Percentiles rank a stretch among this genome's conserved stretches.
These are phyloP conservation scores for Trichoderma sp. DNA, from an alignment of 2,329 filamentous ascomycete species.

Conservation along the genomic window DNA sequence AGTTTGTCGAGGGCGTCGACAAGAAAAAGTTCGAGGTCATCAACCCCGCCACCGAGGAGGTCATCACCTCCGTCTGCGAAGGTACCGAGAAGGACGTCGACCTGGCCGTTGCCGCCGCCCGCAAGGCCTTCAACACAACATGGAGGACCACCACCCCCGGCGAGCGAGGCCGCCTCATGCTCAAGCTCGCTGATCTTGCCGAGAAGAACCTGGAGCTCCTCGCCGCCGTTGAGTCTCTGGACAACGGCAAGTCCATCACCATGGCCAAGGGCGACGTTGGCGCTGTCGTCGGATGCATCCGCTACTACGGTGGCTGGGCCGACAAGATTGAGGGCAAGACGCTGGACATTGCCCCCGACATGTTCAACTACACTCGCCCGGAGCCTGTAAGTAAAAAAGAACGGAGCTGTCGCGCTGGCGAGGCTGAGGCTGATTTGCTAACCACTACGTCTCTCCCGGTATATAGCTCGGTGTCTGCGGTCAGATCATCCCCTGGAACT, in stretches of 20 bases:
- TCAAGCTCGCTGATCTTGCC: slow-evolving; percentile 77
- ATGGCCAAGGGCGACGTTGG: slow-evolving; percentile 76
- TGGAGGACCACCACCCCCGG: slow-evolving; percentile 72
- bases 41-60: slow-evolving; percentile 83
- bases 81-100: slow-evolving; percentile 85
- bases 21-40: slow-evolving; percentile 91
- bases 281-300: slow-evolving; percentile 68
- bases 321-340: slow-evolving; percentile 92
- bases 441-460: not conserved
- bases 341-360: slow-evolving; percentile 74
- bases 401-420: not conserved
- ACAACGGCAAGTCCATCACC: slow-evolving; percentile 81
- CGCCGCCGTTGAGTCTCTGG: slow-evolving; percentile 80
- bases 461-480: slow-evolving; percentile 70
- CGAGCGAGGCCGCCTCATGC: slow-evolving; percentile 68
- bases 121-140: slow-evolving; percentile 77
- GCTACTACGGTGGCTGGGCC: slow-evolving; percentile 79
- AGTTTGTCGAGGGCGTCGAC: slow-evolving; percentile 77
- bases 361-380: slow-evolving; percentile 78
- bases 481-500: slow-evolving; percentile 91
- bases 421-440: not conserved
- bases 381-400: slow-evolving; percentile 62
- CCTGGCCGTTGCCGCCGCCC: slow-evolving; percentile 80
- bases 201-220: slow-evolving; percentile 78
- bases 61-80: slow-evolving; percentile 81